Percentiles rank a stretch among this genome's conserved stretches.
These are phyloP conservation scores for Colletotrichum ledebouriae DNA, from an alignment of 2,329 filamentous ascomycete genomes.

Conservation along the genomic window DNA sequence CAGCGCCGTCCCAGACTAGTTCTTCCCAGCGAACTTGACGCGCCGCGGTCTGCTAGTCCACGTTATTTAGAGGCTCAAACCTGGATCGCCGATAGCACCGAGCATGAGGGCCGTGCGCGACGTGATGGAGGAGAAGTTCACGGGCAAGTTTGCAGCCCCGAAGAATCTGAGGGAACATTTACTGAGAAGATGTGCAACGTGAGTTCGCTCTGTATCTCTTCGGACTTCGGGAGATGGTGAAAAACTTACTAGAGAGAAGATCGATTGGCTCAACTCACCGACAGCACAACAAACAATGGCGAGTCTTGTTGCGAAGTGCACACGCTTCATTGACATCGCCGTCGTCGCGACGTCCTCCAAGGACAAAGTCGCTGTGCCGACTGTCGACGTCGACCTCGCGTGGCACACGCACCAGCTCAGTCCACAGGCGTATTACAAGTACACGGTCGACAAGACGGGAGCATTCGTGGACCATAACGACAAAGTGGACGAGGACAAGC, in stretches of 20 bases:
- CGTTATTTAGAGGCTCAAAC: slow-evolving; percentile 28
- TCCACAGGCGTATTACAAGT: slow-evolving; percentile 70
- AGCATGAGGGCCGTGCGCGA: slow-evolving; percentile 28
- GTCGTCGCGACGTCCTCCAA: slow-evolving; percentile 14
- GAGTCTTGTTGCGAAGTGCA: slow-evolving; percentile 72
- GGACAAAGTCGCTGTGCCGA: slow-evolving; percentile 52
- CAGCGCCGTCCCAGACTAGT: slow-evolving; percentile 28
- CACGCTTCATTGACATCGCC: slow-evolving; percentile 71
- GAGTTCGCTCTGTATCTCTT: background rate
- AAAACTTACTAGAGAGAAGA: slow-evolving; percentile 45
- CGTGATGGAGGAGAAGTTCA: slow-evolving; percentile 37
- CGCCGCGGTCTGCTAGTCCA: slow-evolving; percentile 33
- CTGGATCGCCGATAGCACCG: background rate
- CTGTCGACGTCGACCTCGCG: slow-evolving; percentile 76
- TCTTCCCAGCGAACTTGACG: slow-evolving; percentile 37
- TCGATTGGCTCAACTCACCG: slow-evolving; percentile 80
- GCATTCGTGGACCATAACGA: slow-evolving; percentile 85
- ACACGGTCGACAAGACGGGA: slow-evolving; percentile 59
- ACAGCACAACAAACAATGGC: slow-evolving; percentile 69
- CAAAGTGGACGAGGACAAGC: slow-evolving; percentile 78
- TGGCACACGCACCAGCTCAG: slow-evolving; percentile 83
- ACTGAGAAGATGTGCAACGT: slow-evolving; percentile 49
- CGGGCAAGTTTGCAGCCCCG: slow-evolving; percentile 36
- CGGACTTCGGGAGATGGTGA: too few species aligned
- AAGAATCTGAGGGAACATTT: slow-evolving; percentile 49